A percentile compares a stretch with the other conserved stretches of the same genome.
These are phyloP conservation scores for Arxiozyma slooffiae DNA, from an alignment of 1,139 yeast genomes.

Conservation along the genomic window DNA sequence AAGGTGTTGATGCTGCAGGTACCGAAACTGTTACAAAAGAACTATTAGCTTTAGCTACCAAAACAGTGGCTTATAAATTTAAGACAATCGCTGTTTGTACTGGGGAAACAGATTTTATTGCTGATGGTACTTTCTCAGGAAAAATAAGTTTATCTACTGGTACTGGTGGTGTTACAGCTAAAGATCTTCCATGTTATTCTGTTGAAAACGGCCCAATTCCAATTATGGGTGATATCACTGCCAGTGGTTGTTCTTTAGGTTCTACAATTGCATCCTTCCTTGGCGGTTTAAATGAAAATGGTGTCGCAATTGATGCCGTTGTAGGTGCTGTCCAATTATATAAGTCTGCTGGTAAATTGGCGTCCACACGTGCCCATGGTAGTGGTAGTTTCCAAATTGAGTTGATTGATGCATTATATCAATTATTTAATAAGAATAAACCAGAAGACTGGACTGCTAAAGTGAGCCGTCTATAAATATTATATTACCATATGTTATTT, in stretches of 20 bases:
- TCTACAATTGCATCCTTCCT: slow-evolving; percentile 57
- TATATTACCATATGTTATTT: no score
- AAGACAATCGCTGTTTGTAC: slow-evolving; percentile 66
- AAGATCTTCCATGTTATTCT: slow-evolving; percentile 26
- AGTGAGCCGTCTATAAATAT: background rate
- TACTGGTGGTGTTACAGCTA: slow-evolving; percentile 17
- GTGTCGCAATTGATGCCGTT: slow-evolving; percentile 40
- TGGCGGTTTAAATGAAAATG: slow-evolving; percentile 36
- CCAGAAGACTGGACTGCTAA: slow-evolving; percentile 24
- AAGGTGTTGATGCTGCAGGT: slow-evolving; percentile 68
- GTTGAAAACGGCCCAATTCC: slow-evolving; percentile 51
- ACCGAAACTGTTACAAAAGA: slow-evolving; percentile 30
- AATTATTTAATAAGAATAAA: slow-evolving; percentile 16
- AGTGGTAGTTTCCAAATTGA: slow-evolving; percentile 27
- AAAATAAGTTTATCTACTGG: slow-evolving; percentile 16
- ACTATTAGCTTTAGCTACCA: slow-evolving; percentile 35
- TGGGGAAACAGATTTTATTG: slow-evolving; percentile 43
- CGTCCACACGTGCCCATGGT: slow-evolving; percentile 30
- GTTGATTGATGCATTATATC: slow-evolving; percentile 25
- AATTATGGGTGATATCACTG: slow-evolving; percentile 70
- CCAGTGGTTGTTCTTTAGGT: slow-evolving; percentile 81
- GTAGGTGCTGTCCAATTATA: slow-evolving; percentile 52
- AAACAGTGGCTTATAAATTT: slow-evolving; percentile 44
- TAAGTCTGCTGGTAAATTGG: slow-evolving; percentile 55
- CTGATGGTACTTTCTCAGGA: slow-evolving; percentile 33